These are phyloP conservation scores for Orobanche coerulescens DNA, from an alignment of 257 asterid species.

Conservation along the genomic window DNA sequence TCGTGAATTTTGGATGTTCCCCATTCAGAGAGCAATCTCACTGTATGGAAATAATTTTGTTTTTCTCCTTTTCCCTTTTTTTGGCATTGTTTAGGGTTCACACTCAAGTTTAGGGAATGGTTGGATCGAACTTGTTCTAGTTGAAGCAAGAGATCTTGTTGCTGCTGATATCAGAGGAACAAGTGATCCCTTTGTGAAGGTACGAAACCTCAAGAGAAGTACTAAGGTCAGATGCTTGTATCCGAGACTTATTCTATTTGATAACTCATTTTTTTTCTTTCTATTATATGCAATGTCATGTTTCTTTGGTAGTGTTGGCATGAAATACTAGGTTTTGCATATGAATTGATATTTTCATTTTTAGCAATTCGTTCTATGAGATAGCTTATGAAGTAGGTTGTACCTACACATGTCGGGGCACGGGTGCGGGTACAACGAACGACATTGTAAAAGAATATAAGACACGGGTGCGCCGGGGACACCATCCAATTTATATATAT, in stretches of 20 bases:
- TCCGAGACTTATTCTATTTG: background rate
- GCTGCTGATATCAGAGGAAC: slow-evolving; percentile 98
- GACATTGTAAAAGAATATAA: too few relatives aligned
- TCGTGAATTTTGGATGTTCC: background rate
- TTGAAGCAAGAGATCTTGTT: slow-evolving; percentile 86
- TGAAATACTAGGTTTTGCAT: too few relatives aligned
- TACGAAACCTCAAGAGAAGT: slow-evolving; percentile 74
- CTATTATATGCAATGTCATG: too few relatives aligned
- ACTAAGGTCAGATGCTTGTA: slow-evolving; percentile 53
- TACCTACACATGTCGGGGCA: too few relatives aligned
- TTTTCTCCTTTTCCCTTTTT: too few relatives aligned
- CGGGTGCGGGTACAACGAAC: too few relatives aligned
- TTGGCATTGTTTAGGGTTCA: slow-evolving; percentile 44
- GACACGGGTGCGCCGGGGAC: too few relatives aligned
- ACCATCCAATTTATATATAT: too few relatives aligned
- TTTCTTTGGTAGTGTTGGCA: background rate
- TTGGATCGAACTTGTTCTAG: slow-evolving; percentile 80
- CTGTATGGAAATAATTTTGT: background rate
- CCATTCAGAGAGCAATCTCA: background rate
- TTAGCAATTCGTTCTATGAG: too few relatives aligned
- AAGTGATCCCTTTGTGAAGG: slow-evolving; percentile 92
- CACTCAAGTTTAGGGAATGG: slow-evolving; percentile 41
- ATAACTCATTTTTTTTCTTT: background rate
- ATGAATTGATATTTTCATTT: too few relatives aligned
- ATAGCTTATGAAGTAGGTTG: too few relatives aligned